Base-by-base conservation (phyloP, 2,329 filamentous ascomycete genomes). In the Botrytis medusae region DNA sequence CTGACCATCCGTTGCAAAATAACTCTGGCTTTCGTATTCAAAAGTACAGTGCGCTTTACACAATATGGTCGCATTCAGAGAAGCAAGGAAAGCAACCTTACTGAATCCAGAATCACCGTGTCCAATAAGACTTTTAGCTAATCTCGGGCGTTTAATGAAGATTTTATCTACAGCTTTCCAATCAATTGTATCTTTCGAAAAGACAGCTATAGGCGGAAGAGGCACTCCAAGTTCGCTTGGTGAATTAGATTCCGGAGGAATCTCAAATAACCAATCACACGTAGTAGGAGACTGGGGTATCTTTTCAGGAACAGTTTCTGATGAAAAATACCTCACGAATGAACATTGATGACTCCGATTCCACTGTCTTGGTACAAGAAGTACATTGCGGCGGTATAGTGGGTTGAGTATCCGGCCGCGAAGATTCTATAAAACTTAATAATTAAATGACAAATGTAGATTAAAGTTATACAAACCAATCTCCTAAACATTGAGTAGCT, bases 371-470 rank as follows among this genome's bases (percentile, higher is more conserved):
- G 37, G 29, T 57, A 37, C 12, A 54, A 25, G 4, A 54, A 54
- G 48, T n/a, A n/a, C 48, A 69, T 69, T 57, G 37, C 48, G 51
- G 48, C 48, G 37, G 37, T 68, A 29, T 57, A 69, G 65, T 57
- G 37, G 37, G 22, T 63, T 63, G 40, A 46, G 54, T 46, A 70
- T 40, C 54, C 68, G 6, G 34, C 32, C 18, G 29, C 12, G 14
- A 16, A 20, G 32, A 70, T 29, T 70, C 59, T 70, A 48, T 46
- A n/a, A 61, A 34, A 4, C n/a, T 63, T 37, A 69, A 63, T 63
- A 44, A 46, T 34, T 60, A 32, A n/a, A n/a, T 29, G 46, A 46
- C 25, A 70, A 4, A 61, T 60, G 8, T 63, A 22, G 32, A 37
- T 34, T 34, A 12, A n/a, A 22, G 14, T 29, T n/a, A 10, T 46